Evolutionary conservation across 2,329 filamentous ascomycete genomes (phyloP).

Genomic region (Intubia oerlemansii): DNA sequence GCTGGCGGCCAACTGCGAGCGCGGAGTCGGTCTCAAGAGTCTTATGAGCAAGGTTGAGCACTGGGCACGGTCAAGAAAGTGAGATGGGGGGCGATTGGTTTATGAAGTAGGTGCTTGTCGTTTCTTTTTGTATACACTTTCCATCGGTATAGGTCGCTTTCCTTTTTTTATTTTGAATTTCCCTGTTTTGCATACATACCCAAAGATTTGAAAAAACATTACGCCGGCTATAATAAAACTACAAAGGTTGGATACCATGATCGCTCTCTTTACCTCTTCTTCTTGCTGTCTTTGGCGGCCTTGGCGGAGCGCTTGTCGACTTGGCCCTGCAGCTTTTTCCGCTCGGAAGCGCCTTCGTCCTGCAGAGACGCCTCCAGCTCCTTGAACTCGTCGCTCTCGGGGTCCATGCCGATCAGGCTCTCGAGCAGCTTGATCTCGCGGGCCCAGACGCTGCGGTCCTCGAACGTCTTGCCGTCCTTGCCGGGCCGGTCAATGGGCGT

Average conservation of each 20-base stretch:
- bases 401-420: slow-evolving; percentile 65
- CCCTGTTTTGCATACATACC: slow-evolving; percentile 2
- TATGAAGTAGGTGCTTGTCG: too few species aligned
- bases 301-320: slow-evolving; percentile 53
- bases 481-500: slow-evolving; percentile 70
- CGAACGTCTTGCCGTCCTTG: slow-evolving; percentile 40
- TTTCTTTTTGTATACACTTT: slow-evolving; percentile 2
- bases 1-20: slow-evolving; percentile 64
- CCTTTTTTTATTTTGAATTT: slow-evolving; percentile 1
- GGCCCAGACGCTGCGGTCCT: slow-evolving; percentile 75
- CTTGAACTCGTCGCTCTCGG: slow-evolving; percentile 51
- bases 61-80: too few species aligned
- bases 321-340: slow-evolving; percentile 56
- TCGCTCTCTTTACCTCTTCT: slow-evolving; percentile 10
- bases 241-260: too few species aligned
- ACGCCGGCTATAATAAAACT: too few species aligned
- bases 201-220: too few species aligned
- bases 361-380: slow-evolving; percentile 42
- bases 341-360: slow-evolving; percentile 45
- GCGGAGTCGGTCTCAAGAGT: slow-evolving; percentile 51
- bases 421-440: slow-evolving; percentile 90
- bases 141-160: slow-evolving; percentile 2
- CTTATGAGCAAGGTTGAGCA: slow-evolving; percentile 43
- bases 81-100: too few species aligned
- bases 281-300: slow-evolving; percentile 24